Base-by-base conservation (phyloP, 140 eudicot genomes). In the Stevia rebaudiana region DNA sequence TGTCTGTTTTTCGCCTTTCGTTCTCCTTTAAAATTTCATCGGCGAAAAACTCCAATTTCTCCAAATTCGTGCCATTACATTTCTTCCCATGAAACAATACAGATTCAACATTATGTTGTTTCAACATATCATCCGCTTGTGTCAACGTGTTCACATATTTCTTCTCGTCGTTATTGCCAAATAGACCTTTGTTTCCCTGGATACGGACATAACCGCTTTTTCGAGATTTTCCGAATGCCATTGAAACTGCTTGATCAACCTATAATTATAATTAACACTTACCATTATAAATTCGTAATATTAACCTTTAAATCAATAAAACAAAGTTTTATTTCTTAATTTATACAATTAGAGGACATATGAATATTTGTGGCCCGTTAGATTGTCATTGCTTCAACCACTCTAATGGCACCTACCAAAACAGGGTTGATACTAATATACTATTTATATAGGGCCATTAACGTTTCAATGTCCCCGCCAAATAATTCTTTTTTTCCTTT, bases 201-300 rank as follows among this genome's bases (percentile, higher is more conserved):
- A 81, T 81, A 23, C 86, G 75, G 6, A 77, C 71, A 30, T 81
- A 81, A 56, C 80, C 61, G 40, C 36, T 69, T 39, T 11, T 42
- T 31, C 73, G 43, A 17, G 61, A 52, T n/a, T 66, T 75, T 3
- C 80, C 80, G 36, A 81, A 81, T 65, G 86, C 86, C 86, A 81
- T 73, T 0, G 86, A 77, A 8, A 81, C 86, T 0, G 86, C 83
- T 69, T 81, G 83, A 73, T 81, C 86, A 65, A 81, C 86, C 86
- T 81, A 60, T 12, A 69, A 31, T 13, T 19, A 69, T 58, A 35
- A 28, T 36, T 36, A 1, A 36, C 33, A 28, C 4, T 4, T 28
- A 28, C 2, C 2, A 28, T n/a, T n/a, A n/a, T n/a, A n/a, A n/a
- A n/a, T n/a, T n/a, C n/a, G n/a, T n/a, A n/a, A n/a, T n/a, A n/a